Conservation (phyloP, 2,329 filamentous ascomycete species). For the Cladosporium cucumerinum region DNA sequence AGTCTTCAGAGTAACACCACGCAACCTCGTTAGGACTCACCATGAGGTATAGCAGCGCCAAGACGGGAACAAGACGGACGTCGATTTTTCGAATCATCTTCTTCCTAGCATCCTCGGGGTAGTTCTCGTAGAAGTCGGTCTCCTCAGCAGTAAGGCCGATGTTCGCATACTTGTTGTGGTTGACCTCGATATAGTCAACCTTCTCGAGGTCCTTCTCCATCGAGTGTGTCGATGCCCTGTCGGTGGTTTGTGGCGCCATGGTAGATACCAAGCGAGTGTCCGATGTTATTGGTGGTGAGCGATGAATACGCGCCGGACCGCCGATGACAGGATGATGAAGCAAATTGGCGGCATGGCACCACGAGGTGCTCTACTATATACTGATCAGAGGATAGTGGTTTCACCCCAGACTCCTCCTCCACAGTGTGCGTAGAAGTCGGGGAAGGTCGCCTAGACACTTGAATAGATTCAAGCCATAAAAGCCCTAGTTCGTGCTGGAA, state of each 20-base stretch:
- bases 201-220: slow-evolving; percentile 23
- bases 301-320: background rate
- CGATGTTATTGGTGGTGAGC: background rate
- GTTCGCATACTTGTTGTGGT: slow-evolving; percentile 23
- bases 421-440: slow-evolving; percentile 9
- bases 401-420: slow-evolving; percentile 6
- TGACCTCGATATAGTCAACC: slow-evolving; percentile 20
- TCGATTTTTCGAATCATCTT: slow-evolving; percentile 50
- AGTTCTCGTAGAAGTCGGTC: slow-evolving; percentile 24
- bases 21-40: background rate
- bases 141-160: slow-evolving; percentile 25
- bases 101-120: slow-evolving; percentile 21
- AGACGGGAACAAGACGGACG: slow-evolving; percentile 47
- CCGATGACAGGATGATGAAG: background rate
- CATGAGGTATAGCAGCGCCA: slow-evolving; percentile 30
- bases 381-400: background rate
- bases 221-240: slow-evolving; percentile 19
- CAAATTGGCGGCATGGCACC: background rate
- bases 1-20: background rate
- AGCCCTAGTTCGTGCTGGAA: background rate
- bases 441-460: background rate
- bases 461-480: background rate
- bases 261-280: background rate
- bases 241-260: slow-evolving; percentile 2
- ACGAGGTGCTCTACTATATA: background rate